Evolutionary conservation across 306 rosid species (phyloP).

Genomic region (Gleditsia sinensis): DNA sequence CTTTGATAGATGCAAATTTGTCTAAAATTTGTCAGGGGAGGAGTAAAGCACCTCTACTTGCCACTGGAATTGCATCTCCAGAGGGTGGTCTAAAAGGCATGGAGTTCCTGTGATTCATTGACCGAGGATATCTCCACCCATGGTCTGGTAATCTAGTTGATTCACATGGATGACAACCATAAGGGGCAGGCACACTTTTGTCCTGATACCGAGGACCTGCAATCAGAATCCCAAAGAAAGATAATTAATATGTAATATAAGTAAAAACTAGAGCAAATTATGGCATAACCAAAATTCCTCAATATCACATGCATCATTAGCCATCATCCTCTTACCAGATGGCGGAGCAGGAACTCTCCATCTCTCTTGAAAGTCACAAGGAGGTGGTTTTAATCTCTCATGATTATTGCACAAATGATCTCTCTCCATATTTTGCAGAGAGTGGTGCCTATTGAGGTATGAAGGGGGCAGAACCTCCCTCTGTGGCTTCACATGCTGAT

Average conservation of each 20-base stretch:
- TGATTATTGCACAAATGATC: constrained; percentile 69
- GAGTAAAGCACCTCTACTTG: constrained; percentile 65
- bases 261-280: constrained; percentile 12
- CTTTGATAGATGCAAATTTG: not conserved
- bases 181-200: constrained; percentile 57
- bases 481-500: constrained; percentile 55
- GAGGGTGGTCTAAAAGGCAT: constrained; percentile 67
- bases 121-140: constrained; percentile 73
- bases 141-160: constrained; percentile 66
- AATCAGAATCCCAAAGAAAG: constrained; percentile 24
- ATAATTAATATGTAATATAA: constrained; percentile 21
- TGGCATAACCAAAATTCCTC: not conserved
- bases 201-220: constrained; percentile 74
- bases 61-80: constrained; percentile 76
- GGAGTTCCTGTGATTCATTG: constrained; percentile 63
- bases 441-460: constrained; percentile 64
- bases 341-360: constrained; percentile 72
- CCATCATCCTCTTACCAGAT: constrained; percentile 54
- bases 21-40: constrained; percentile 4
- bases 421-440: constrained; percentile 50
- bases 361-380: constrained; percentile 60
- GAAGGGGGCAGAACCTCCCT: constrained; percentile 68
- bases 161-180: constrained; percentile 77
- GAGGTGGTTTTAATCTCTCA: constrained; percentile 74
- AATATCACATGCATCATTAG: constrained; percentile 3